Conservation (phyloP, 202 grass and related monocot species). For the Cymbopogon flexuosus region DNA sequence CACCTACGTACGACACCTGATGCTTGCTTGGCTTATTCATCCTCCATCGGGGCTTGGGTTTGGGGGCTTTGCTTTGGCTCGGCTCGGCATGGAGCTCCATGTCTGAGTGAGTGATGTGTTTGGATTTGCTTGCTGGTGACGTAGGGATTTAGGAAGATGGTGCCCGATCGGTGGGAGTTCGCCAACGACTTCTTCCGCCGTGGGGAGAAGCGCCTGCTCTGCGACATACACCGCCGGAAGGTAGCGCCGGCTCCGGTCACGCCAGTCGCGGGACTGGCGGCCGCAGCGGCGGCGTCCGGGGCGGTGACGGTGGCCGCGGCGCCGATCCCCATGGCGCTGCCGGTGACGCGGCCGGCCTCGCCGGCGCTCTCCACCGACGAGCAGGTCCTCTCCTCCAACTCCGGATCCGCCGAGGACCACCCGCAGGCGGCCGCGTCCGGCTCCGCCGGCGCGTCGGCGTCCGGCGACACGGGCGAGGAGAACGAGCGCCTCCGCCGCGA, state of each 20-base stretch:
- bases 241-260: conserved; percentile 4
- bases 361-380: conserved; percentile 59
- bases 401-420: conserved; percentile 23
- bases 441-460: conserved; percentile 29
- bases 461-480: conserved; percentile 58
- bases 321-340: conserved; percentile 37
- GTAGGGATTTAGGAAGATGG: conserved; percentile 92
- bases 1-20: conserved; percentile 58
- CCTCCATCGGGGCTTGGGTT: not conserved
- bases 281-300: conserved; percentile 3
- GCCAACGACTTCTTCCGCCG: conserved; percentile 83
- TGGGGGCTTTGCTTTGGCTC: not conserved
- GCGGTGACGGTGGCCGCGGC: conserved; percentile 37
- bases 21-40: not conserved
- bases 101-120: not conserved
- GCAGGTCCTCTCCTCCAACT: conserved; percentile 81
- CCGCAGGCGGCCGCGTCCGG: conserved; percentile 16
- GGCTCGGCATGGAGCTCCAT: conserved; percentile 12
- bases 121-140: conserved; percentile 33
- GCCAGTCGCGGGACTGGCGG: conserved; percentile 9
- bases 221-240: conserved; percentile 84
- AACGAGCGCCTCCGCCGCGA: conserved; percentile 70
- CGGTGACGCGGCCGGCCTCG: conserved; percentile 39
- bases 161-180: conserved; percentile 90
- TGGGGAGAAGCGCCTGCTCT: conserved; percentile 67